phyloP scores from a whole-genome alignment of 2,329 filamentous ascomycete genomes.

The Beauveria sp. region DNA sequence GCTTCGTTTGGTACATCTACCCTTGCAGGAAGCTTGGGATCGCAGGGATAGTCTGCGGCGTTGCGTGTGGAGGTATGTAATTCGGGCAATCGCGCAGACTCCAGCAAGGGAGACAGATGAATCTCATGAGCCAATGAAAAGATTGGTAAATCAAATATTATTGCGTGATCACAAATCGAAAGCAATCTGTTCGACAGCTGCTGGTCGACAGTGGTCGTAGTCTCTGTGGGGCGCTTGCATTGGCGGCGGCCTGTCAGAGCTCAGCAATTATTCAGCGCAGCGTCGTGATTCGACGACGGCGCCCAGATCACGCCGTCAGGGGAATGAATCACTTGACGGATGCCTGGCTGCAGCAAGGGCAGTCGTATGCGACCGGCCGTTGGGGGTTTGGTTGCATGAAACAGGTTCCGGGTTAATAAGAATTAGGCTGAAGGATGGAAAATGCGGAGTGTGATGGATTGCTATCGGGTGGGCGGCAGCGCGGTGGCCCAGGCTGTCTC shows the following conservation, averaged over 20 bases:
- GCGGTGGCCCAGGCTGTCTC: neutral
- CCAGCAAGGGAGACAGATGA: neutral
- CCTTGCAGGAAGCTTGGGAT: neutral
- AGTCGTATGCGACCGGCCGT: constrained; percentile 1
- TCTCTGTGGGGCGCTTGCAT: neutral
- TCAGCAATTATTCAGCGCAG: constrained; percentile 21
- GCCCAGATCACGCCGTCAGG: neutral
- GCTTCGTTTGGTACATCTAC: neutral
- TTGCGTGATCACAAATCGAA: constrained; percentile 7
- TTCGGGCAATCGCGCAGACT: constrained; percentile 3
- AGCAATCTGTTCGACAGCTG: neutral
- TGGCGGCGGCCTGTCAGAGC: constrained; percentile 17
- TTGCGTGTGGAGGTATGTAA: neutral
- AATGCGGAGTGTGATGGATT: neutral
- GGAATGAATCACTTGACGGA: constrained; percentile 4
- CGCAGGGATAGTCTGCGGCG: neutral
- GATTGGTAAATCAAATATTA: neutral
- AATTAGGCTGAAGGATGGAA: neutral
- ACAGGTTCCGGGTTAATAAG: neutral
- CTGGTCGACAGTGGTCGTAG: neutral
- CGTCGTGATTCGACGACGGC: constrained; percentile 5
- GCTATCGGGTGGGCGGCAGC: neutral
- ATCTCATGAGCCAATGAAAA: neutral
- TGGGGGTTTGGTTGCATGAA: neutral
- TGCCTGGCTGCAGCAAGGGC: neutral